A percentile compares a stretch with the other conserved stretches of the same genome.
These are phyloP conservation scores for Talaromyces nanjingensis DNA, from an alignment of 495 filamentous ascomycete species.

Conservation along the genomic window DNA sequence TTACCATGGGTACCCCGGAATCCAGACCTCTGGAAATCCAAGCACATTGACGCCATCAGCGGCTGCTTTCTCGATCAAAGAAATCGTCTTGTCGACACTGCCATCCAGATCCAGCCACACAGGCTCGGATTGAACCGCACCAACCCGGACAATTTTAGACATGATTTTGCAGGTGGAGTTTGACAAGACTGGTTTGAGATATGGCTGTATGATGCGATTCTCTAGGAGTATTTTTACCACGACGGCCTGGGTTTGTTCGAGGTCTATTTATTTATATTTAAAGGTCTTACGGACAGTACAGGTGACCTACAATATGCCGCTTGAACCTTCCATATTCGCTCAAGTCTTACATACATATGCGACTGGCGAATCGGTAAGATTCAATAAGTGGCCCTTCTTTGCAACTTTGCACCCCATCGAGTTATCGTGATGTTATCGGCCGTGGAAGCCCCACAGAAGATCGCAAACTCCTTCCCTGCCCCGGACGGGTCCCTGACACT, in stretches of 20 bases:
- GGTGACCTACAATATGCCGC: not conserved
- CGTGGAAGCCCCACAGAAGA: not conserved
- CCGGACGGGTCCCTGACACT: not conserved
- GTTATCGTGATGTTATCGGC: not conserved
- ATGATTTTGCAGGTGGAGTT: not conserved
- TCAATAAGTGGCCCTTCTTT: not conserved
- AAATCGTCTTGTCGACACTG: constrained; percentile 21
- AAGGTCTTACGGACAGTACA: not conserved
- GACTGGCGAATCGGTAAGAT: not conserved
- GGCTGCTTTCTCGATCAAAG: constrained; percentile 22
- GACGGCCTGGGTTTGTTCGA: not conserved
- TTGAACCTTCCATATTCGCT: not conserved
- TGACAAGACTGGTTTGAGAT: not conserved
- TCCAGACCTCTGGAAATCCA: constrained; percentile 32
- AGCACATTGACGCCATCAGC: constrained; percentile 22
- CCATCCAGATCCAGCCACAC: constrained; percentile 25
- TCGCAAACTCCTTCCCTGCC: not conserved
- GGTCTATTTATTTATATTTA: not conserved
- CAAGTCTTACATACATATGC: not conserved
- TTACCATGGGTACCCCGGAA: constrained; percentile 31
- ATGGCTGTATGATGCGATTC: not conserved
- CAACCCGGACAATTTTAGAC: constrained; percentile 7
- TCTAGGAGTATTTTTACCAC: not conserved
- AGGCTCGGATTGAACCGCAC: constrained; percentile 18
- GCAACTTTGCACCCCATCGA: not conserved